Percentiles rank a stretch among this genome's conserved stretches.
These are phyloP conservation scores for Clathrus columnatus DNA, from an alignment of 768 basidiomycete species.

Conservation along the genomic window DNA sequence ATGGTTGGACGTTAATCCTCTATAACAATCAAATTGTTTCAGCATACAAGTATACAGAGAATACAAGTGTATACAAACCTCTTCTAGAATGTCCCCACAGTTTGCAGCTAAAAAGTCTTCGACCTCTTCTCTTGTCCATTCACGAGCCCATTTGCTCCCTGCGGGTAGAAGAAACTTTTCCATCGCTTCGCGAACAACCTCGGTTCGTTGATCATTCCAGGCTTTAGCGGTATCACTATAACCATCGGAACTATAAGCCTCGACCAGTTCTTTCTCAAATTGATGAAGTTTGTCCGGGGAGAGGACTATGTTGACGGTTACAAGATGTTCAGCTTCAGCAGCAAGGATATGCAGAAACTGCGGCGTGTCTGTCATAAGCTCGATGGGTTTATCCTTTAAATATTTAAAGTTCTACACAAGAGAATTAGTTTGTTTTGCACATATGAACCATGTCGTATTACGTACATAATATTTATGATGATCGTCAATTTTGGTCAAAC, in stretches of 20 bases:
- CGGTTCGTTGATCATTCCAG: constrained; percentile 84
- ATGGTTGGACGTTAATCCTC: constrained; percentile 82
- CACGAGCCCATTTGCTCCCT: constrained; percentile 81
- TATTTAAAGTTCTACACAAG: constrained; percentile 85
- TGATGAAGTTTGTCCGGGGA: constrained; percentile 51
- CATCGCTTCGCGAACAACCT: constrained; percentile 70
- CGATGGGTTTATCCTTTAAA: constrained; percentile 66
- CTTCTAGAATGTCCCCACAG: constrained; percentile 60
- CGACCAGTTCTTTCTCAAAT: constrained; percentile 67
- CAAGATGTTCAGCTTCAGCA: constrained; percentile 83
- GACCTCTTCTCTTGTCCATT: constrained; percentile 82
- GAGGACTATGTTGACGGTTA: constrained; percentile 65
- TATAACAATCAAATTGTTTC: constrained; percentile 25
- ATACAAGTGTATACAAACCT: constrained; percentile 37
- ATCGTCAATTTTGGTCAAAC: constrained; percentile 40
- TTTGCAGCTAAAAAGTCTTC: constrained; percentile 72
- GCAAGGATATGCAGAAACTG: constrained; percentile 88
- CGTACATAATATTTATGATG: constrained; percentile 37
- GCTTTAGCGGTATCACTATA: constrained; percentile 77
- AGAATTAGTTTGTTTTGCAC: constrained; percentile 4
- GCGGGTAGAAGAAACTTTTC: constrained; percentile 76
- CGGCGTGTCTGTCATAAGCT: constrained; percentile 56
- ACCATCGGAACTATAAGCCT: constrained; percentile 77
- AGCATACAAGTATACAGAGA: not conserved
- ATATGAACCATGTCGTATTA: not conserved